A percentile compares a stretch with the other conserved stretches of the same genome.
These are phyloP conservation scores for Chytriomyces sp. DNA, from an alignment of 192 early-diverging fungal species.

Conservation along the genomic window DNA sequence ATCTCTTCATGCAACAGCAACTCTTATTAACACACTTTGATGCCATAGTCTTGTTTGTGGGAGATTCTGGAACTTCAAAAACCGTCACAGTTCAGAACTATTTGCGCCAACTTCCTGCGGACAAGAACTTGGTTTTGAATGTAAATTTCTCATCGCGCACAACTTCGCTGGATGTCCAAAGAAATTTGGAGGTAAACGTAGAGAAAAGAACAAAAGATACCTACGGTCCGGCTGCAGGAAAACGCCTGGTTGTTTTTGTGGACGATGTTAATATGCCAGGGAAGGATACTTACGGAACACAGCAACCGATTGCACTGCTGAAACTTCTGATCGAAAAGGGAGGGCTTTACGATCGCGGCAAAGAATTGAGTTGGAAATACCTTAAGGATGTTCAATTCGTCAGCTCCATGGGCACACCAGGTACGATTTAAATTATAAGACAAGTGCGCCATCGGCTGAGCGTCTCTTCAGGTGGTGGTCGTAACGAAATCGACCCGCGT, in stretches of 20 bases:
- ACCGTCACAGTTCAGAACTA: slow-evolving; percentile 66
- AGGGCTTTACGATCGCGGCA: slow-evolving; percentile 63
- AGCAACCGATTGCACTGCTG: slow-evolving; percentile 65
- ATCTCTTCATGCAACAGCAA: not conserved
- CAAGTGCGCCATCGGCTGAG: not conserved
- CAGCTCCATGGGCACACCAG: slow-evolving; percentile 65
- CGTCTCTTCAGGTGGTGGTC: slow-evolving; percentile 51
- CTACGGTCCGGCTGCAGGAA: slow-evolving; percentile 61
- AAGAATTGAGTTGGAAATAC: slow-evolving; percentile 68
- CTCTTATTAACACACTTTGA: not conserved
- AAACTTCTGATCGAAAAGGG: slow-evolving; percentile 66
- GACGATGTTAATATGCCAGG: slow-evolving; percentile 69
- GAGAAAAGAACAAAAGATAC: slow-evolving; percentile 70
- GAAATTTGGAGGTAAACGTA: slow-evolving; percentile 65
- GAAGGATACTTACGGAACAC: slow-evolving; percentile 70
- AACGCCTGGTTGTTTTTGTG: slow-evolving; percentile 59
- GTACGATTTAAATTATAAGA: slow-evolving; percentile 2
- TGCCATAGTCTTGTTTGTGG: slow-evolving; percentile 59
- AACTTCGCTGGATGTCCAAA: slow-evolving; percentile 63
- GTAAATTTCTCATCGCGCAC: slow-evolving; percentile 66
- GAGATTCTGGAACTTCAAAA: slow-evolving; percentile 65
- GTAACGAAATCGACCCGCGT: slow-evolving; percentile 65
- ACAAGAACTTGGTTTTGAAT: slow-evolving; percentile 62
- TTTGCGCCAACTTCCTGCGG: slow-evolving; percentile 51
- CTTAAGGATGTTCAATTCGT: slow-evolving; percentile 66